These are phyloP conservation scores for Exophiala alcalophila DNA, from an alignment of 2,329 filamentous ascomycete genomes.

Conservation along the genomic window DNA sequence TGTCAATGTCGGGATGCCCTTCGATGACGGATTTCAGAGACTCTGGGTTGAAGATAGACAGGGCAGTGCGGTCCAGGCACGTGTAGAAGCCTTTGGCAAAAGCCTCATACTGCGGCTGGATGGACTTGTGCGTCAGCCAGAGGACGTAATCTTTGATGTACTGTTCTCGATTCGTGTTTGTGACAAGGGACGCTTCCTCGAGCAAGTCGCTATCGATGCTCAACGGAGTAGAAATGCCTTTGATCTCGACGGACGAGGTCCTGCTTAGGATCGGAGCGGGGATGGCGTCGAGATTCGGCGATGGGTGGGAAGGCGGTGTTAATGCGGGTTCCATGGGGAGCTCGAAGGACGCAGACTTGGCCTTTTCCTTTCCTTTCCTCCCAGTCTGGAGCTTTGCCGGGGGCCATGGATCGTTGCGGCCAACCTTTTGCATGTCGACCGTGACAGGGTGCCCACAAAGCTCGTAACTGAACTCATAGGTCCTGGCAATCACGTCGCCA, in stretches of 20 bases:
- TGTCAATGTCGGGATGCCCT: slow-evolving; percentile 76
- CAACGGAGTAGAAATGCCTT: slow-evolving; percentile 18
- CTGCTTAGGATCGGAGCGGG: slow-evolving; percentile 14
- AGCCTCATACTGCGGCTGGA: slow-evolving; percentile 72
- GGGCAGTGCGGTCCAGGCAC: slow-evolving; percentile 67
- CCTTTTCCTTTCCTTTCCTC: slow-evolving; percentile 26
- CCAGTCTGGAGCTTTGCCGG: slow-evolving; percentile 1
- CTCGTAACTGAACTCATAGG: slow-evolving; percentile 78
- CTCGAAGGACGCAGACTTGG: slow-evolving; percentile 28
- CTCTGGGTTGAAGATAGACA: slow-evolving; percentile 67
- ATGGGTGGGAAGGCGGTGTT: slow-evolving; percentile 18
- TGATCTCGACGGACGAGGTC: slow-evolving; percentile 22
- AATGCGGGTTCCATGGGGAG: slow-evolving; percentile 18
- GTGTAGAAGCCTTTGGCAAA: slow-evolving; percentile 78
- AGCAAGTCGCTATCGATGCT: slow-evolving; percentile 24
- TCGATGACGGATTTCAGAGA: slow-evolving; percentile 77
- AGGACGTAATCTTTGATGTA: slow-evolving; percentile 83
- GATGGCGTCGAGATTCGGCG: slow-evolving; percentile 10
- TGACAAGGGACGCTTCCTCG: slow-evolving; percentile 69
- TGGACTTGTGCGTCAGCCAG: slow-evolving; percentile 75
- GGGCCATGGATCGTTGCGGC: slow-evolving; percentile 29
- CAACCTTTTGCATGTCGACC: slow-evolving; percentile 53
- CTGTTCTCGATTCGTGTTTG: slow-evolving; percentile 69
- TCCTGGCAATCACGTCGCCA: slow-evolving; percentile 76
- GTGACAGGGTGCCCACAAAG: slow-evolving; percentile 53